Evolutionary conservation across 306 rosid species (phyloP).

Genomic region (Calophaca sinica): DNA sequence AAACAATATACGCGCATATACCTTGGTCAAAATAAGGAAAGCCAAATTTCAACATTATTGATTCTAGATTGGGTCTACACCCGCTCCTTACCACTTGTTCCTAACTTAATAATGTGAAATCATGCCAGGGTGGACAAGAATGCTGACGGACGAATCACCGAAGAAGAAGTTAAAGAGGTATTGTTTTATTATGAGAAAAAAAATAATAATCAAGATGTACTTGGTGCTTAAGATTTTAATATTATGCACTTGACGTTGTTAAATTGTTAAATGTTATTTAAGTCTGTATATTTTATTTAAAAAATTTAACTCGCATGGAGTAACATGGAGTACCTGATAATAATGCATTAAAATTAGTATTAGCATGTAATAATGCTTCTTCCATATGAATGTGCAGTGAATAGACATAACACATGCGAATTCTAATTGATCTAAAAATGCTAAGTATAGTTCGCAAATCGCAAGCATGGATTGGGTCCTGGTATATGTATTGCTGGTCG

Average conservation of each 20-base stretch:
- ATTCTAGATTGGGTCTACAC: conserved; percentile 33
- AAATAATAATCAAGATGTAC: background rate
- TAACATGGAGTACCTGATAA: too few species aligned
- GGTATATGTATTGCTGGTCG: too few species aligned
- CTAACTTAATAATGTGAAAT: conserved; percentile 9
- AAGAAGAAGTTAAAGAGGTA: conserved; percentile 89
- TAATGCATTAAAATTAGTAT: too few species aligned
- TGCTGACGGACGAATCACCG: conserved; percentile 85
- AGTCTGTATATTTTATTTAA: too few species aligned
- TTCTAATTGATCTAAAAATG: too few species aligned
- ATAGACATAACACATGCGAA: too few species aligned
- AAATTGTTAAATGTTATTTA: too few species aligned
- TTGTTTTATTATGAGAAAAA: background rate
- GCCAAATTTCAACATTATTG: conserved; percentile 33
- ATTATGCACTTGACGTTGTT: background rate
- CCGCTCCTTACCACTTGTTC: conserved; percentile 1
- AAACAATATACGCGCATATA: background rate
- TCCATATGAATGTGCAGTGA: too few species aligned
- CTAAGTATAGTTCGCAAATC: too few species aligned
- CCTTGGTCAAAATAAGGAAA: conserved; percentile 30
- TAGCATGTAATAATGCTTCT: too few species aligned
- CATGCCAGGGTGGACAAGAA: conserved; percentile 87
- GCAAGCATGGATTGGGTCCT: too few species aligned
- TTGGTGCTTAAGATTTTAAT: background rate
- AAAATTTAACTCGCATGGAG: too few species aligned